Percentiles rank a stretch among this genome's conserved stretches.
These are phyloP conservation scores for Trichoderma pleuroti DNA, from an alignment of 2,329 filamentous ascomycete genomes.

Conservation along the genomic window DNA sequence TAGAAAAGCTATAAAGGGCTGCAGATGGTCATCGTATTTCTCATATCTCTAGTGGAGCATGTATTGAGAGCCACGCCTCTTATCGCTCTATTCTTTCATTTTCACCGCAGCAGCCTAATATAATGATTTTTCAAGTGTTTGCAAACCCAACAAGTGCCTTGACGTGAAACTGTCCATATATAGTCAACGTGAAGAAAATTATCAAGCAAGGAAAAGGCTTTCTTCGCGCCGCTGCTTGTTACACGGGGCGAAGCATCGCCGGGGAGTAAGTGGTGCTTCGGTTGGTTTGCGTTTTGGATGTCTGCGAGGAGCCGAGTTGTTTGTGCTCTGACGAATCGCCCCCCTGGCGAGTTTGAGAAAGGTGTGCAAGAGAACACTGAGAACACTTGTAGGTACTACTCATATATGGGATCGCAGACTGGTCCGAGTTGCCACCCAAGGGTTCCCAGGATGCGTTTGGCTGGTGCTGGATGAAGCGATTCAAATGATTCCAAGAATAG, in stretches of 20 bases:
- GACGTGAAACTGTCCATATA: not conserved
- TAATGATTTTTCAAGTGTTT: not conserved
- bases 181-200: not conserved
- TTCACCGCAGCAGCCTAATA: not conserved
- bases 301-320: constrained; percentile 10
- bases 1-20: constrained; percentile 50
- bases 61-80: not conserved
- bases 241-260: not conserved
- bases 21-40: not conserved
- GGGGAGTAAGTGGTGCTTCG: not conserved
- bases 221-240: not conserved
- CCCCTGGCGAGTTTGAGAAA: not conserved
- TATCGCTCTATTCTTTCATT: not conserved
- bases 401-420: not conserved
- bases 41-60: not conserved
- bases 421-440: not conserved
- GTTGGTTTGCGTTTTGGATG: not conserved
- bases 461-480: not conserved
- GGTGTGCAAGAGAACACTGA: not conserved
- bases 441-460: not conserved
- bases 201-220: not conserved
- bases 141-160: not conserved
- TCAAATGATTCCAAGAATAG: not conserved
- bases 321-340: not conserved
- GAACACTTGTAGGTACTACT: not conserved